These are phyloP conservation scores for Pilasporangium apinafurcum DNA, from an alignment of 352 stramenopile genomes.

Conservation along the genomic window DNA sequence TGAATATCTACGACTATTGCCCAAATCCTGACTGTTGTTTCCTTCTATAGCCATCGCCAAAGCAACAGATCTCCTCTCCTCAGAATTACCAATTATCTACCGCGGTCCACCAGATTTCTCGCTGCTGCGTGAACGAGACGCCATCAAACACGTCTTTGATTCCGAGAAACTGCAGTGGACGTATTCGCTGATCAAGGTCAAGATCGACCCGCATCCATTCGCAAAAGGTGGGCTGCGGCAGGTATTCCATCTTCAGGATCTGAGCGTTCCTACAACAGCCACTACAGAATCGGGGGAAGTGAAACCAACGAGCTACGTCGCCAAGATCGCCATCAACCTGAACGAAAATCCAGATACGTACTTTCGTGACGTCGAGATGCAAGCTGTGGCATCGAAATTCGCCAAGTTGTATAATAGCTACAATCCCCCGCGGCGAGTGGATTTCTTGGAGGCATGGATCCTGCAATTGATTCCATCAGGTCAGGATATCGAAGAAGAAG, in stretches of 20 bases:
- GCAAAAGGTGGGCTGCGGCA: conserved; percentile 51
- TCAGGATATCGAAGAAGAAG: too few relatives aligned
- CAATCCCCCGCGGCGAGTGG: conserved; percentile 64
- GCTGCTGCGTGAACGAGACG: conserved; percentile 47
- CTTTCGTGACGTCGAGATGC: conserved; percentile 84
- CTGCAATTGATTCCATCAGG: conserved; percentile 48
- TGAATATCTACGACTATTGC: too few relatives aligned
- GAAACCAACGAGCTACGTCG: conserved; percentile 38
- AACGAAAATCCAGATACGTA: conserved; percentile 81
- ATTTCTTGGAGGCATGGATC: conserved; percentile 75
- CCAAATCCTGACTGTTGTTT: too few relatives aligned
- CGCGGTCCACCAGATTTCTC: conserved; percentile 59
- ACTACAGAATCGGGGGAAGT: neutral
- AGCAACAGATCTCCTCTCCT: conserved; percentile 46
- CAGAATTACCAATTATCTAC: conserved; percentile 51
- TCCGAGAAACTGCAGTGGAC: conserved; percentile 60
- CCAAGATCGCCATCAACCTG: conserved; percentile 74
- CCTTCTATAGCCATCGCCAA: conserved; percentile 37
- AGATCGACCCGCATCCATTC: conserved; percentile 64
- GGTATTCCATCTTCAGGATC: conserved; percentile 68
- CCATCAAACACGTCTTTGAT: conserved; percentile 79
- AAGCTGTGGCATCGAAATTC: conserved; percentile 75
- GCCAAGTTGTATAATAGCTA: conserved; percentile 79
- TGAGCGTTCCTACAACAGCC: conserved; percentile 22
- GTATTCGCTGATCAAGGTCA: conserved; percentile 62